Evolutionary conservation across 176 grass and related monocot species (phyloP), one percentile per base, ranked within the genome.

Genomic region (Carex scoparia): DNA sequence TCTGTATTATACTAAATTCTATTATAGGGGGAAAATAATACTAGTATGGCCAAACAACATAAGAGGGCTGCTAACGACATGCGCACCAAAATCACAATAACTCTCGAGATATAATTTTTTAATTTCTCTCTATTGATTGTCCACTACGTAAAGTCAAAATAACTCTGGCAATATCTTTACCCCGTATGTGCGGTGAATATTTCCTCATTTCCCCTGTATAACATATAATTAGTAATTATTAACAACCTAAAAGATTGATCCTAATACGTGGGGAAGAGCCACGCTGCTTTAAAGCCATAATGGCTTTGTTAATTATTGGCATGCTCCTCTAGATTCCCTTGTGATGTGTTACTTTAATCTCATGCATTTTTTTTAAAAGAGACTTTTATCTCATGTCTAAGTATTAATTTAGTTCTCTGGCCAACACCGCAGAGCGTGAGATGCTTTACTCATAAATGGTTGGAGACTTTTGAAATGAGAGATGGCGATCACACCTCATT

Each of bases 251-350:
- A 75, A 30, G 44, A 19, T 70, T 33, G 33, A 70, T 53, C 46
- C 46, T 75, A 75, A 53, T 51, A 53, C 70, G 42, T 51, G 70
- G 40, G 42, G 71, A 28, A 28, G 71, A 75, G 19, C 71, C 44
- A 75, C 46, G 71, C 71, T 51, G 16, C 70, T 53, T 53, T 10
- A 53, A 53, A 70, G 5, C 3, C 71, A 75, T 75, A 75, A 77
- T 57, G 48, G 49, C 49, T 32, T 27, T 55, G 49, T 56, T 77
- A 77, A 77, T 77, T 32, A 77, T 77, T 77, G 27, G 8, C 27
- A 77, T 32, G 73, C 49, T 77, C 73, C 44, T 53, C 1, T 75
- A 51, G 71, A 75, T 75, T 75, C 71, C 44, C 71, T 75, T 53
- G n/a, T 30, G 44, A 75, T 46, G 46, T 31, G 71, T 53, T 19